Evolutionary conservation across 441 rosid genomes (phyloP).

Genomic region (Sinapis alba): DNA sequence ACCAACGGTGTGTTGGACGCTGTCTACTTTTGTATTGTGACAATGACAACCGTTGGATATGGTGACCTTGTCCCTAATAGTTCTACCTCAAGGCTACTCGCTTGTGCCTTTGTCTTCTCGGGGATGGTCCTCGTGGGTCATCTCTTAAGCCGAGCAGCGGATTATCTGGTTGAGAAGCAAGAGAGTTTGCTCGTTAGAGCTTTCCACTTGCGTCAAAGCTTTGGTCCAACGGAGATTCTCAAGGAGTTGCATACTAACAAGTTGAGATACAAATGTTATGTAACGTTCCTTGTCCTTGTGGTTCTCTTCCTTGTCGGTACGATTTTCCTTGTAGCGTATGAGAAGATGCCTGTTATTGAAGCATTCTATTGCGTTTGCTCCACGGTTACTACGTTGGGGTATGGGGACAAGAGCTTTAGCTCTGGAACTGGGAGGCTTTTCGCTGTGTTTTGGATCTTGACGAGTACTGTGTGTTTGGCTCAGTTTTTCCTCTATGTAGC

Average conservation of each 20-base stretch:
- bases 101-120: constrained; percentile 67
- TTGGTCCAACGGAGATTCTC: constrained; percentile 45
- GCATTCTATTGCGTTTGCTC: constrained; percentile 78
- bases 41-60: constrained; percentile 89
- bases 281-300: constrained; percentile 42
- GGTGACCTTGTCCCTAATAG: constrained; percentile 82
- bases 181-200: constrained; percentile 65
- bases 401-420: constrained; percentile 72
- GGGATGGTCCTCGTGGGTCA: constrained; percentile 71
- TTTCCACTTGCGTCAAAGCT: constrained; percentile 45
- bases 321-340: constrained; percentile 43
- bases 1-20: constrained; percentile 64
- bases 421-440: constrained; percentile 58
- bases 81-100: constrained; percentile 51
- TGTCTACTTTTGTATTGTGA: constrained; percentile 64
- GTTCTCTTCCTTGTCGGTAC: constrained; percentile 53
- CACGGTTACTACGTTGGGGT: constrained; percentile 74
- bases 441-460: constrained; percentile 66
- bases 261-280: constrained; percentile 54
- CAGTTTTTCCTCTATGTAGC: constrained; percentile 63
- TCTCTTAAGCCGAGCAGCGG: constrained; percentile 65
- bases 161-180: constrained; percentile 78
- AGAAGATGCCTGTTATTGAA: constrained; percentile 47
- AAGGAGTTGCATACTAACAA: constrained; percentile 57
- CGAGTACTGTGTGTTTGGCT: constrained; percentile 59